Evolutionary conservation across 2,329 filamentous ascomycete genomes (phyloP).

Genomic region (Penicillium sp.): DNA sequence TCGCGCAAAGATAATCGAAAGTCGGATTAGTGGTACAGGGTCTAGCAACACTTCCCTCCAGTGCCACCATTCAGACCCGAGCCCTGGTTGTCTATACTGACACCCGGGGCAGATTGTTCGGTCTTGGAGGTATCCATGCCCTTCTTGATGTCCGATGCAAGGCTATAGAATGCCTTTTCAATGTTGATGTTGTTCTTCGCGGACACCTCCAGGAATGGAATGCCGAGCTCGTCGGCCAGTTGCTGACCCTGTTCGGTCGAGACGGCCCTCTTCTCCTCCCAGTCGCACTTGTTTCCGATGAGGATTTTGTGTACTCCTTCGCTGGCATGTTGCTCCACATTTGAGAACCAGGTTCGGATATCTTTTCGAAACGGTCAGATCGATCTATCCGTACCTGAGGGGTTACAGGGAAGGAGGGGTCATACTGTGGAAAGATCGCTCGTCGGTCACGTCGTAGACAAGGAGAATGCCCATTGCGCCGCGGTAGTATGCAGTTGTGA

Average conservation of each 20-base stretch:
- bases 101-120: slow-evolving; percentile 58
- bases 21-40: slow-evolving; percentile 15
- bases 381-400: neutral
- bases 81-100: slow-evolving; percentile 61
- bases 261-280: slow-evolving; percentile 97
- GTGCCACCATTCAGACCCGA: slow-evolving; percentile 47
- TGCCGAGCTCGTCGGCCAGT: slow-evolving; percentile 74
- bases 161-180: slow-evolving; percentile 94
- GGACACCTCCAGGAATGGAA: slow-evolving; percentile 81
- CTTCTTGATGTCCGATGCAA: slow-evolving; percentile 97
- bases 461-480: slow-evolving; percentile 97
- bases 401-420: slow-evolving; percentile 15
- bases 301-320: slow-evolving; percentile 99
- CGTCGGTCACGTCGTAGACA: slow-evolving; percentile 97
- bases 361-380: slow-evolving; percentile 52
- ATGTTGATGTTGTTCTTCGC: slow-evolving; percentile 99
- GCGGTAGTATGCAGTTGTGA: slow-evolving; percentile 97
- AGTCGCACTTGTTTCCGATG: slow-evolving; percentile 99
- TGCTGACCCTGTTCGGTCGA: slow-evolving; percentile 89
- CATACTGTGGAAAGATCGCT: slow-evolving; percentile 91
- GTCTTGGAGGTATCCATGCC: slow-evolving; percentile 86
- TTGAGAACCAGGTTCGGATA: slow-evolving; percentile 98
- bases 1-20: slow-evolving; percentile 7
- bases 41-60: slow-evolving; percentile 72
- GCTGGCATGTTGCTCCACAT: slow-evolving; percentile 93